Percentiles rank a stretch among this genome's conserved stretches.
Evolutionary conservation across 2,329 filamentous ascomycete genomes (phyloP).

Genomic region (Penicillium sp.): DNA sequence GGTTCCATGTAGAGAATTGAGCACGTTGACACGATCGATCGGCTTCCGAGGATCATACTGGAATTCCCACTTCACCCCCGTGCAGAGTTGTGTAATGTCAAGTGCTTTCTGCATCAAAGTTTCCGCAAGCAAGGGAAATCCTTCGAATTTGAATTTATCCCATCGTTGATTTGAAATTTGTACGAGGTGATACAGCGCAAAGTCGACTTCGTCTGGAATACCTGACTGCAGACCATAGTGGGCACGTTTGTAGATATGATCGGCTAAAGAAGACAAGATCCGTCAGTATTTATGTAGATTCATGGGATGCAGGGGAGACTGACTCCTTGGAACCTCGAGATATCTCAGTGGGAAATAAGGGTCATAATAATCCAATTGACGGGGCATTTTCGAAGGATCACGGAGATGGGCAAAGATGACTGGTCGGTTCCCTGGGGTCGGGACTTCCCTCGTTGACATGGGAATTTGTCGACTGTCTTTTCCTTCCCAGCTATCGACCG

Average conservation of each 20-base stretch:
- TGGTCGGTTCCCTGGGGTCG: conserved; percentile 45
- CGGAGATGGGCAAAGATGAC: conserved; percentile 32
- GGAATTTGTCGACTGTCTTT: conserved; percentile 37
- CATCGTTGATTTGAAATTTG: conserved; percentile 94
- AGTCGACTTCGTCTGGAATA: conserved; percentile 80
- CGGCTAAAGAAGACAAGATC: conserved; percentile 30
- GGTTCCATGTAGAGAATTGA: conserved; percentile 67
- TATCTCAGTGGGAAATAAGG: conserved; percentile 37
- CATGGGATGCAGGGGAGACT: conserved; percentile 10
- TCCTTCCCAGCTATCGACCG: conserved; percentile 39
- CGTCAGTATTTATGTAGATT: neutral
- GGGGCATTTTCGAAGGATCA: conserved; percentile 29
- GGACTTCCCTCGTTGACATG: conserved; percentile 42
- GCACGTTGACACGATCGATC: conserved; percentile 54
- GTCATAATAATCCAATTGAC: conserved; percentile 40
- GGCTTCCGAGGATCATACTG: conserved; percentile 61
- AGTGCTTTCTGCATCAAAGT: conserved; percentile 81
- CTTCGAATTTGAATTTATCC: conserved; percentile 93
- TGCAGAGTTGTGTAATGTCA: conserved; percentile 74
- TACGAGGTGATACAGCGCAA: conserved; percentile 86
- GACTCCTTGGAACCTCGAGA: conserved; percentile 39
- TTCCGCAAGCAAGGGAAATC: conserved; percentile 84
- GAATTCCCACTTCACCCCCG: conserved; percentile 77
- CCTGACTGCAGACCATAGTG: conserved; percentile 78
- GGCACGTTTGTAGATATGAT: conserved; percentile 82